Evolutionary conservation across 2,329 filamentous ascomycete genomes (phyloP), one percentile per base, ranked within the genome.

Genomic region (Paraphoma chrysanthemicola): DNA sequence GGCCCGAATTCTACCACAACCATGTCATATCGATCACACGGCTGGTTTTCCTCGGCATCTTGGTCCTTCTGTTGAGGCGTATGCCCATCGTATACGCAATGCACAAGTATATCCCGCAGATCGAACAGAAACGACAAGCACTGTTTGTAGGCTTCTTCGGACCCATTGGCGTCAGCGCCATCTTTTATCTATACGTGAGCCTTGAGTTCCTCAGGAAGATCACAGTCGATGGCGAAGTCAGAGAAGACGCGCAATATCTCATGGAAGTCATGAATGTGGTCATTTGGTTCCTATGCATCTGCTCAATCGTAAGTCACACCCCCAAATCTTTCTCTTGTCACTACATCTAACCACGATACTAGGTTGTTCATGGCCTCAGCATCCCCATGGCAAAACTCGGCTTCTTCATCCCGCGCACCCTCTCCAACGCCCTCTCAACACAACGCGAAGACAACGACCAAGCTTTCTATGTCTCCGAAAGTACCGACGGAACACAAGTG

Each of bases 61-160:
- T 94, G 10, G 88, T 97, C 10, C 80, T 97, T 3, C 75, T 96
- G 0, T 78, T 97, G 17, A 86, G 93, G 39, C 88, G 93, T 2
- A 81, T 93, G 6, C 93, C 93, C 0, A 86, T 92, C 71, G 83
- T 97, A 0, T 85, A 92, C 50, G 85, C 83, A 0, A 81, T 94
- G 75, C 89, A 93, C 71, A 89, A 85, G 65, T 83, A 85, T 56
- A 93, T 97, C 44, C 90, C 86, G 30, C 92, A 96, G 72, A 93
- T 97, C 42, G 86, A 92, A 54, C 83, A 90, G 41, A 76, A 85
- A 30, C 84, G 86, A 4, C 92, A 96, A 64, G 92, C 92, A 1
- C 78, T 91, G 0, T 97, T 96, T 69, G 91, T 95, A 7, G 93
- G 93, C 0, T 97, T 96, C 80, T 97, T 97, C 63, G 93, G 93